These are phyloP conservation scores for Fistulinella cinereoalba DNA, from an alignment of 1,284 basidiomycete species.

Conservation along the genomic window DNA sequence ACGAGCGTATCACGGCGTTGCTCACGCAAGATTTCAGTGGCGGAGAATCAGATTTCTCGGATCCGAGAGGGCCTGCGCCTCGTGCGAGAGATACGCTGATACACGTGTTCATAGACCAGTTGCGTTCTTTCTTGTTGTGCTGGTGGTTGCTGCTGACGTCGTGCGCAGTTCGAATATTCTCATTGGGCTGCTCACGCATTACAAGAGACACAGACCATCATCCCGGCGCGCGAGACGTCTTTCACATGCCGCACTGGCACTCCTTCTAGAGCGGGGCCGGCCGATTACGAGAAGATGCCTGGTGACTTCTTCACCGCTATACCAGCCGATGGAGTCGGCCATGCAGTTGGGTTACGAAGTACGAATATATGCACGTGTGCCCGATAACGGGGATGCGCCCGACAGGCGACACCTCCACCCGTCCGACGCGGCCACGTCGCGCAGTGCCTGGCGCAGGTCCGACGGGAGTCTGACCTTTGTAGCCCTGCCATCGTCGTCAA, in stretches of 20 bases:
- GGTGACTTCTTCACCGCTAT: slow-evolving; percentile 78
- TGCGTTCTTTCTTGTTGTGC: slow-evolving; percentile 25
- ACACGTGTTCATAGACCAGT: slow-evolving; percentile 89
- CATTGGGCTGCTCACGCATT: slow-evolving; percentile 67
- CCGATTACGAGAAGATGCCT: slow-evolving; percentile 66
- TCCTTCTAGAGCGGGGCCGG: slow-evolving; percentile 73
- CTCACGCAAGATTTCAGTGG: slow-evolving; percentile 42
- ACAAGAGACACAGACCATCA: slow-evolving; percentile 50
- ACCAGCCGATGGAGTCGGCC: slow-evolving; percentile 76
- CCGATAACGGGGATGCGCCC: slow-evolving; percentile 62
- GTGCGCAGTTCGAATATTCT: slow-evolving; percentile 74
- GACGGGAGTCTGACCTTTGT: slow-evolving; percentile 8
- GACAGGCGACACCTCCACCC: slow-evolving; percentile 37
- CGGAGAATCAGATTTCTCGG: slow-evolving; percentile 36
- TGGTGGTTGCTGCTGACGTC: slow-evolving; percentile 4
- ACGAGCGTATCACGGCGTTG: slow-evolving; percentile 43
- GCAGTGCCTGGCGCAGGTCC: slow-evolving; percentile 21
- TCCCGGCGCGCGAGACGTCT: slow-evolving; percentile 42
- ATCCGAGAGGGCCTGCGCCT: slow-evolving; percentile 49
- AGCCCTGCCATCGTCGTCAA: slow-evolving; percentile 8
- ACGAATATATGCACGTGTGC: slow-evolving; percentile 74
- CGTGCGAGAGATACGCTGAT: slow-evolving; percentile 55
- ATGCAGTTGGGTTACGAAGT: slow-evolving; percentile 78
- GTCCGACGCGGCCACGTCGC: slow-evolving; percentile 13
- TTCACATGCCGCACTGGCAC: slow-evolving; percentile 65